Evolutionary conservation across 768 basidiomycete genomes (phyloP), one percentile per base, ranked within the genome.

Genomic region (Russula foetens): DNA sequence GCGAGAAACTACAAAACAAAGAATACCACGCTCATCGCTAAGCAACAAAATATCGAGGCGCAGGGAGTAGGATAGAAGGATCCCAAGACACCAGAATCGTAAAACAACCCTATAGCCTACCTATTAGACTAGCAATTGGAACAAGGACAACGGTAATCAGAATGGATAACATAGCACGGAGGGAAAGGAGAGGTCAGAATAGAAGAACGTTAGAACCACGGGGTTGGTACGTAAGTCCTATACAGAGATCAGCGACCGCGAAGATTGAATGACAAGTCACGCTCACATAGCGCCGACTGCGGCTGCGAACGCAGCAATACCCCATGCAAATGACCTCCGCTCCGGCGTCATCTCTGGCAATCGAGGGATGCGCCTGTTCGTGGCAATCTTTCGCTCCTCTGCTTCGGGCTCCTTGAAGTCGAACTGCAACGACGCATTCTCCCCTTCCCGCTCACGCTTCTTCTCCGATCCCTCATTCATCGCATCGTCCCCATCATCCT

Each of bases 201-300:
- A n/a, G n/a, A n/a, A n/a, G 49, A 35, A 59, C 4, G 52, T 77
- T 73, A 85, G 68, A 87, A 80, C 66, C 64, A 65, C 12, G 86
- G 74, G 70, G 76, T 83, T n/a, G 86, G 86, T 29, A 86, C 67
- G 66, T 81, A 80, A 24, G 83, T 77, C 63, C 82, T 84, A 66
- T 12, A 63, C 21, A 50, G 19, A 50, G 35, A 39, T 53, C 44
- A 33, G 45, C 17, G 54, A 66, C 45, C 26, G 14, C 47, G n/a
- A 41, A 39, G 3, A 39, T 43, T 15, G 7, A 33, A 60, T 39
- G 54, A 29, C 17, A 61, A 48, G n/a, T 31, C 59, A 33, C 3
- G 84, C 87, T 75, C 68, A 92, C 90, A 88, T 80, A 63, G 90
- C 91, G 52, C 88, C 82, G 71, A 89, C 75, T 29, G 91, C 91